Conservation (phyloP, 345 rosid genomes). For the Eucalyptus regnans region DNA sequence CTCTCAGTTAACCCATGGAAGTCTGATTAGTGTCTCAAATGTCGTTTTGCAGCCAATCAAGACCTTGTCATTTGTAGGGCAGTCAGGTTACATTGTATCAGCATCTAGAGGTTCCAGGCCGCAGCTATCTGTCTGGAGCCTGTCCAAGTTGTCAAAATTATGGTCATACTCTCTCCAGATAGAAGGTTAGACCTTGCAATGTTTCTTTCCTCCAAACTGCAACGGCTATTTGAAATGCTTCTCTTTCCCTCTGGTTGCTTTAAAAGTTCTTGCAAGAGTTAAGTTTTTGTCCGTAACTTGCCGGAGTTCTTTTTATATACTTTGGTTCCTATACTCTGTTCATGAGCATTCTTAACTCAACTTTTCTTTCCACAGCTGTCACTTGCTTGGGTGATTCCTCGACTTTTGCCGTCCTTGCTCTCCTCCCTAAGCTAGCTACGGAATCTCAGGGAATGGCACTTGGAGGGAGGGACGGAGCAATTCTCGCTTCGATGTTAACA, state of each 20-base stretch:
- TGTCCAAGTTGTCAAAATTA: conserved; percentile 48
- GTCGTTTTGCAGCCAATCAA: conserved; percentile 50
- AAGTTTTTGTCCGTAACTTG: background rate
- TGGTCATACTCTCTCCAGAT: conserved; percentile 79
- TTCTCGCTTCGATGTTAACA: conserved; percentile 47
- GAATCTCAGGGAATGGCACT: conserved; percentile 19
- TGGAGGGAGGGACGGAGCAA: conserved; percentile 58
- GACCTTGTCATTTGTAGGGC: conserved; percentile 56
- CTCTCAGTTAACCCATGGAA: background rate
- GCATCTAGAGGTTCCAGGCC: conserved; percentile 52
- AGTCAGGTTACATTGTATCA: conserved; percentile 70
- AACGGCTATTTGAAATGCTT: background rate
- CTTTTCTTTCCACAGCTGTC: conserved; percentile 38
- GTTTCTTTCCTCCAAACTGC: background rate
- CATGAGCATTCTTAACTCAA: background rate
- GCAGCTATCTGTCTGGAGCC: conserved; percentile 68
- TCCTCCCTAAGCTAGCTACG: conserved; percentile 35
- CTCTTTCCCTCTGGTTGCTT: background rate
- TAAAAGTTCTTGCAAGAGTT: background rate
- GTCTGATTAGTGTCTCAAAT: background rate
- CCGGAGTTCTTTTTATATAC: background rate
- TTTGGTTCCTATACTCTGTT: background rate
- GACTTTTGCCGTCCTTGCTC: conserved; percentile 58
- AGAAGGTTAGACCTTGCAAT: conserved; percentile 42
- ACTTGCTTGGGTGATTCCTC: conserved; percentile 42